These are phyloP conservation scores for Aspergillus pseudoglaucus DNA, from an alignment of 2,329 filamentous ascomycete species.

Conservation along the genomic window DNA sequence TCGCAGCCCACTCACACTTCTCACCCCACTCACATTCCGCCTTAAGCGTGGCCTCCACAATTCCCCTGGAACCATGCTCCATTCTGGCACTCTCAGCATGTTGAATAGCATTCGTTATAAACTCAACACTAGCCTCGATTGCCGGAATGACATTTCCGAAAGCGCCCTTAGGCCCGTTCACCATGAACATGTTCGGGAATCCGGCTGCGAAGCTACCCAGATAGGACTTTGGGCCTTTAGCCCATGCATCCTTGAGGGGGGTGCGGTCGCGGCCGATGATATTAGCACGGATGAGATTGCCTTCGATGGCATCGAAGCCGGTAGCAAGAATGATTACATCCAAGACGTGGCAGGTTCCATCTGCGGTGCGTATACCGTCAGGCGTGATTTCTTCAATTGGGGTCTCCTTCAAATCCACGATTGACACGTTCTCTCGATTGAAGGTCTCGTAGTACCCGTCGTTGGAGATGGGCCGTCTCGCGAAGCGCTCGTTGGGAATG, in stretches of 20 bases:
- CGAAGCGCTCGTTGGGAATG: constrained; percentile 14
- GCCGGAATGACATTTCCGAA: neutral
- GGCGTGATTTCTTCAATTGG: constrained; percentile 8
- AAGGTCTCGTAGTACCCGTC: constrained; percentile 29
- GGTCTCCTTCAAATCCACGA: constrained; percentile 22
- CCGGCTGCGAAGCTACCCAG: constrained; percentile 4
- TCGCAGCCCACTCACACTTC: no score
- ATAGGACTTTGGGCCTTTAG: constrained; percentile 4
- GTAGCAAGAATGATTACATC: constrained; percentile 10
- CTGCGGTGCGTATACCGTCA: constrained; percentile 4
- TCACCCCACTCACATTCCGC: no score
- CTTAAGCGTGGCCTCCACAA: no score
- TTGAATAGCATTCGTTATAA: neutral
- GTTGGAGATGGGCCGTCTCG: constrained; percentile 10
- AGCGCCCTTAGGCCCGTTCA: constrained; percentile 5
- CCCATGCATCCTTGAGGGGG: constrained; percentile 6
- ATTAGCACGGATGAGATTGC: neutral
- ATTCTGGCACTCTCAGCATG: no score
- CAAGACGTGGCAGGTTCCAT: constrained; percentile 3
- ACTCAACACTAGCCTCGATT: neutral
- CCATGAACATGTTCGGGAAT: constrained; percentile 11
- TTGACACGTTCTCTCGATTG: constrained; percentile 27
- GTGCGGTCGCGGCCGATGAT: neutral
- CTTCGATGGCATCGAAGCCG: constrained; percentile 8
- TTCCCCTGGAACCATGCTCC: no score